A percentile compares a stretch with the other conserved stretches of the same genome.
Evolutionary conservation across 2,329 filamentous ascomycete genomes (phyloP).

Genomic region (Ophiostoma fasciatum): DNA sequence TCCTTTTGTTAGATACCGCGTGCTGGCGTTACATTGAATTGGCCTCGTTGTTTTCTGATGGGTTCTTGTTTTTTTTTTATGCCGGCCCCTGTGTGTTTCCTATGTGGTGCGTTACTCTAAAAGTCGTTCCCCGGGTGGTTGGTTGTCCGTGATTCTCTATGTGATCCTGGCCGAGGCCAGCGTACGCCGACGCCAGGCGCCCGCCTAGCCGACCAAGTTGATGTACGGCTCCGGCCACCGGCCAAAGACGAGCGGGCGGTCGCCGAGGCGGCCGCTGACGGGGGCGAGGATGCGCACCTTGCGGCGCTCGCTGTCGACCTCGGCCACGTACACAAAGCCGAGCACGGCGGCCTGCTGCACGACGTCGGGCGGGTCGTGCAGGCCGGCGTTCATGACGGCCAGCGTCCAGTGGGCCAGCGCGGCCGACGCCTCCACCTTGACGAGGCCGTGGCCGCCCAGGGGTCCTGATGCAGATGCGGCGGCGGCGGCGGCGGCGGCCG

Average conservation of each 20-base stretch:
- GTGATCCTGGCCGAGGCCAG: no score
- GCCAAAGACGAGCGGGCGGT: conserved; percentile 69
- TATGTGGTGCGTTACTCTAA: no score
- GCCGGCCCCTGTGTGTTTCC: no score
- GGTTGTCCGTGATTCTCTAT: no score
- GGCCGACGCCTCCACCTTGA: conserved; percentile 48
- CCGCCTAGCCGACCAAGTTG: conserved; percentile 48
- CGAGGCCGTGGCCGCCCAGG: conserved; percentile 31
- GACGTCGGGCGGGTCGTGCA: conserved; percentile 52
- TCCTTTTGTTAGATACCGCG: no score
- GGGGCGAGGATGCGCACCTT: conserved; percentile 73
- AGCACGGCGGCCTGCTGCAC: conserved; percentile 73
- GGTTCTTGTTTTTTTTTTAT: background rate
- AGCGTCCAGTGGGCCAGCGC: conserved; percentile 69
- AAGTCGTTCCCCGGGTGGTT: no score
- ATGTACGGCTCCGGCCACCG: conserved; percentile 76
- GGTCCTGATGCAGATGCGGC: no score
- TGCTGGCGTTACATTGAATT: no score
- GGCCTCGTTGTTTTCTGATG: no score
- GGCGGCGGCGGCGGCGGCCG: no score
- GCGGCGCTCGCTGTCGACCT: conserved; percentile 73
- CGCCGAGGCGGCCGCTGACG: conserved; percentile 65
- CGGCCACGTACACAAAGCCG: conserved; percentile 85
- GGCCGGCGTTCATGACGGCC: conserved; percentile 66
- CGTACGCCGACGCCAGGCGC: background rate